These are phyloP conservation scores for Phytophthora pseudosyringae DNA, from an alignment of 352 stramenopile genomes.

Conservation along the genomic window DNA sequence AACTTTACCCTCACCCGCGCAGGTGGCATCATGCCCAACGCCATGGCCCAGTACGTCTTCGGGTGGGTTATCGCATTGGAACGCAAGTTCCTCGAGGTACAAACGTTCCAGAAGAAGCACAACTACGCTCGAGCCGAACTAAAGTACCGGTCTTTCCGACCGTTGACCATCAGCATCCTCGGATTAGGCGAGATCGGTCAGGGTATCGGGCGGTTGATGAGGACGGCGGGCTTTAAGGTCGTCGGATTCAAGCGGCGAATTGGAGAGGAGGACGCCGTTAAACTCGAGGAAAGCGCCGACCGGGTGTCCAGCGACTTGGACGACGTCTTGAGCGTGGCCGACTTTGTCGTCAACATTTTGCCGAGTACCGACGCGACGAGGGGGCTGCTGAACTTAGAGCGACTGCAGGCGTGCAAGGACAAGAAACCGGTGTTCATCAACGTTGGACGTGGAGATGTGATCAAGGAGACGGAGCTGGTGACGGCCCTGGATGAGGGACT, in stretches of 20 bases:
- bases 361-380: slow-evolving; percentile 85
- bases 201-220: slow-evolving; percentile 56
- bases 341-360: slow-evolving; percentile 88
- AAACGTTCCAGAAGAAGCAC: slow-evolving; percentile 34
- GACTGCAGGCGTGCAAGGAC: slow-evolving; percentile 46
- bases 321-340: slow-evolving; percentile 53
- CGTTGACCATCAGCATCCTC: slow-evolving; percentile 59
- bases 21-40: slow-evolving; percentile 50
- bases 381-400: slow-evolving; percentile 56
- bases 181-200: slow-evolving; percentile 71
- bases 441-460: slow-evolving; percentile 87
- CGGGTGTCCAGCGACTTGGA: slow-evolving; percentile 52
- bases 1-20: slow-evolving; percentile 50
- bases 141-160: slow-evolving; percentile 40
- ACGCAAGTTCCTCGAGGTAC: slow-evolving; percentile 53
- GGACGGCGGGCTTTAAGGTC: slow-evolving; percentile 60
- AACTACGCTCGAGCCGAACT: slow-evolving; percentile 37
- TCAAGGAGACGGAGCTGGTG: slow-evolving; percentile 72
- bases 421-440: slow-evolving; percentile 89
- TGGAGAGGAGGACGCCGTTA: slow-evolving; percentile 9
- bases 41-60: slow-evolving; percentile 60
- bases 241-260: slow-evolving; percentile 69
- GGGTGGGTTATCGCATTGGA: slow-evolving; percentile 46
- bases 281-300: slow-evolving; percentile 32
- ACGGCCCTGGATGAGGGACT: slow-evolving; percentile 63